These are phyloP conservation scores for Thermochaetoides thermophila DNA, from an alignment of 495 filamentous ascomycete species.

Conservation along the genomic window DNA sequence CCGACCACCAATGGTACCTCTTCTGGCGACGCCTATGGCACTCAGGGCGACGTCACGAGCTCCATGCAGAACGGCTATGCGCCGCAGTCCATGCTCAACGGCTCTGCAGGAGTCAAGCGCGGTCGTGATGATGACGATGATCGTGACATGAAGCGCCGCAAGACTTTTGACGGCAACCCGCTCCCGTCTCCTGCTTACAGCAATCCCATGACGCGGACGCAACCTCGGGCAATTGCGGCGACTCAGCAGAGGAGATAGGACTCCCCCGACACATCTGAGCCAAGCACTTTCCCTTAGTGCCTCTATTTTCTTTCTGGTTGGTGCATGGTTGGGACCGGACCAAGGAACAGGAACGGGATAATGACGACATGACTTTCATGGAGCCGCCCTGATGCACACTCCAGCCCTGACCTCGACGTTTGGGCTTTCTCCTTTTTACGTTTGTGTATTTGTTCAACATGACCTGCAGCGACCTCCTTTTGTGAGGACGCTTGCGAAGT, in stretches of 20 bases:
- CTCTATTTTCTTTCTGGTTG: too few relatives aligned
- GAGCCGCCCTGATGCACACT: too few relatives aligned
- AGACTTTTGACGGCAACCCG: constrained; percentile 42
- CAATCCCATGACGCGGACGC: constrained; percentile 29
- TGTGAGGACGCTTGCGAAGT: constrained; percentile 14
- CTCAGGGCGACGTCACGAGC: constrained; percentile 41
- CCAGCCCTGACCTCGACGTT: too few relatives aligned
- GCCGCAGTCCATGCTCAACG: constrained; percentile 50
- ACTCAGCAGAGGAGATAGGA: too few relatives aligned
- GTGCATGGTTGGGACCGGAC: too few relatives aligned
- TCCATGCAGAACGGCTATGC: constrained; percentile 46
- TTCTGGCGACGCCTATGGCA: constrained; percentile 51
- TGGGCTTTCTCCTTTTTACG: constrained; percentile 5
- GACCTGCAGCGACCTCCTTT: neutral
- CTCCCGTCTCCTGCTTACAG: constrained; percentile 32
- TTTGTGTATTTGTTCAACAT: constrained; percentile 24
- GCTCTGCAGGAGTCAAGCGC: constrained; percentile 32
- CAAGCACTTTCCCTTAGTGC: too few relatives aligned
- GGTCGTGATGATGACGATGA: constrained; percentile 65
- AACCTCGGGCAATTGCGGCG: constrained; percentile 21
- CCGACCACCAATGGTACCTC: constrained; percentile 47
- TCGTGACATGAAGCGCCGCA: constrained; percentile 71
- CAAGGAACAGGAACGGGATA: too few relatives aligned
- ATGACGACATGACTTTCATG: too few relatives aligned
- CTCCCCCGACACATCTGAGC: too few relatives aligned